Evolutionary conservation across 257 asterid species (phyloP).

Genomic region (Forsythia suspensa): DNA sequence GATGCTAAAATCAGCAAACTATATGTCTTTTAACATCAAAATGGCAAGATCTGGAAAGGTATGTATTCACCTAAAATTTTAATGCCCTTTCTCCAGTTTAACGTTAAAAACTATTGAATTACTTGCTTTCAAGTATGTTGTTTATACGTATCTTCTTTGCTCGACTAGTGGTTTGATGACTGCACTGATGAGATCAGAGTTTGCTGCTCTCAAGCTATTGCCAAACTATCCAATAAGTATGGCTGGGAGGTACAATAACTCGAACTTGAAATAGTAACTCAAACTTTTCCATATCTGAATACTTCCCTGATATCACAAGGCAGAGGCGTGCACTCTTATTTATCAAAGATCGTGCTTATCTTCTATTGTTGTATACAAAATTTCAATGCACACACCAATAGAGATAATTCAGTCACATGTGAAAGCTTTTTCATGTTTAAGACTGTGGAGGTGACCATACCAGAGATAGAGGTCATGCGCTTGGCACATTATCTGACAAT

Average conservation of each 20-base stretch:
- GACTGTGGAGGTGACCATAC: conserved; percentile 78
- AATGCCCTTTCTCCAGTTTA: not conserved
- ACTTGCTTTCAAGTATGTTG: not conserved
- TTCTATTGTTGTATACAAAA: not conserved
- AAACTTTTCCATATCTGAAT: too few relatives aligned
- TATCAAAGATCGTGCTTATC: not conserved
- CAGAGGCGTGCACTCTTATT: not conserved
- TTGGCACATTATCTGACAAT: conserved; percentile 82
- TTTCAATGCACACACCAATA: not conserved
- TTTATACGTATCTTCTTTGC: not conserved
- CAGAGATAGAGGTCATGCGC: conserved; percentile 90
- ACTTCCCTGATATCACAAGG: too few relatives aligned
- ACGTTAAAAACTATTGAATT: not conserved
- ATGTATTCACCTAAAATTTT: not conserved
- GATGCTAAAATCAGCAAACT: conserved; percentile 50
- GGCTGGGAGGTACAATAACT: conserved; percentile 71
- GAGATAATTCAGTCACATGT: not conserved
- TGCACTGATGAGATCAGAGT: conserved; percentile 63
- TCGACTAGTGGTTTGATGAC: conserved; percentile 85
- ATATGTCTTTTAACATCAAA: conserved; percentile 41
- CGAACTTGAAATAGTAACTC: not conserved
- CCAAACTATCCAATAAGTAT: conserved; percentile 48
- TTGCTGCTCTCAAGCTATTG: conserved; percentile 65
- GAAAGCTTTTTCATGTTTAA: conserved; percentile 16
- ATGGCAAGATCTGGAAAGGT: conserved; percentile 84